Base-by-base conservation (phyloP, 2,329 filamentous ascomycete species). In the Metarhizium brunneum region DNA sequence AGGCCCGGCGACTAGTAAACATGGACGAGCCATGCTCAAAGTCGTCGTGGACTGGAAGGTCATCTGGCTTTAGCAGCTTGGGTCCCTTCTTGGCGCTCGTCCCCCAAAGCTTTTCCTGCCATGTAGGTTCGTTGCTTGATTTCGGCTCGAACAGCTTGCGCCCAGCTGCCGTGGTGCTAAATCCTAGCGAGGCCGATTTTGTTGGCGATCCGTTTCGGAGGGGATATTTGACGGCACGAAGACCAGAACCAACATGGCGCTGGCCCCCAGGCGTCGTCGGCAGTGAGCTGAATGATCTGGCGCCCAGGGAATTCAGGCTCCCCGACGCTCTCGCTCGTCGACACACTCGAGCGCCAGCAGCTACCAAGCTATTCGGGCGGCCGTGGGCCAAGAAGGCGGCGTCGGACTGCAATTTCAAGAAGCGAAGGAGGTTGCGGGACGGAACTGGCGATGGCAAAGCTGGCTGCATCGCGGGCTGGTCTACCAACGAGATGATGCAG, bases 341-440 rank as follows among this genome's bases (percentile, higher is more conserved):
- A 49, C 65, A 62, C 42, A 58, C 47, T 51, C 54, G 52, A 50
- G 59, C 45, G 54, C 55, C 42, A 56, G 55, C 51, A 57, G 59
- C 40, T 50, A 13, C 16, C 11, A 30, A 54, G 42, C 40, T 47
- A 50, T 38, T 29, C 16, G 47, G 48, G 38, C 36, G 68, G 65
- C 63, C 72, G 75, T 54, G 72, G 66, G 54, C 66, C 73, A 68
- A 80, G 63, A 82, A 79, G 59, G 80, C 66, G 54, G 76, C 75
- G 62, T 87, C 80, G 60, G 87, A 83, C 69, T 92, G 88, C 54
- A 77, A 81, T 61, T 83, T 84, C 60, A 94, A 77, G 68, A 89
- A 92, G 62, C 84, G 84, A 59, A 94, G 76, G 20, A 92, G 80
- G 57, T 69, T 74, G 61, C 70, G 71, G 53, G 80, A 83, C 30